Percentiles rank a stretch among this genome's conserved stretches.
These are phyloP conservation scores for Scenedesmus sp. DNA, from an alignment of 163 green algal species.

Conservation along the genomic window DNA sequence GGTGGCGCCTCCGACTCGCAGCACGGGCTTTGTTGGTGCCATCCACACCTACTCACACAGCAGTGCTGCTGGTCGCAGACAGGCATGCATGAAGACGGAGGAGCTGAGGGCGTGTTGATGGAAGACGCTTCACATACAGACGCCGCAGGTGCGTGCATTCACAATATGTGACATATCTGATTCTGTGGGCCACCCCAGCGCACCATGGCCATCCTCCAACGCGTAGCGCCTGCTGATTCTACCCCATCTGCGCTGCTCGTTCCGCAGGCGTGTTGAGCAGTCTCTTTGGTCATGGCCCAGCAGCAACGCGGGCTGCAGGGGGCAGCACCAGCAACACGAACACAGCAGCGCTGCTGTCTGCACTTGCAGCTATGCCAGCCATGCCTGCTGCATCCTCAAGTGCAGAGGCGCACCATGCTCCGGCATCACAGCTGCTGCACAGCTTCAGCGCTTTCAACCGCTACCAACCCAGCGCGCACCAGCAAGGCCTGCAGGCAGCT, in stretches of 20 bases:
- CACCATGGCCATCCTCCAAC: not conserved
- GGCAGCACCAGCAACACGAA: not conserved
- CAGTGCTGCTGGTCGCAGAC: not conserved
- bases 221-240: not conserved
- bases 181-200: not conserved
- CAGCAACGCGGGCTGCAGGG: not conserved
- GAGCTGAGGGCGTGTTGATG: not conserved
- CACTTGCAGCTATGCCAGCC: not conserved
- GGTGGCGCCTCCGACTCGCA: not conserved
- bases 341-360: not conserved
- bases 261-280: not conserved
- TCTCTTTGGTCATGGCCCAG: not conserved
- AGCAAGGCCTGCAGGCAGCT: not conserved
- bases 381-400: conserved; percentile 2
- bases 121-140: not conserved
- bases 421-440: not conserved
- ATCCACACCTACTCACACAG: not conserved
- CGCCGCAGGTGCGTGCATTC: not conserved
- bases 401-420: not conserved
- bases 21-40: not conserved
- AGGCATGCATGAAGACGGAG: not conserved
- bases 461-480: not conserved
- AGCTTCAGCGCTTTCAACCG: not conserved
- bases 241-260: not conserved
- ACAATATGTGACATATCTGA: not conserved